These are phyloP conservation scores for Glycine soja DNA, from an alignment of 306 rosid genomes.

Conservation along the genomic window DNA sequence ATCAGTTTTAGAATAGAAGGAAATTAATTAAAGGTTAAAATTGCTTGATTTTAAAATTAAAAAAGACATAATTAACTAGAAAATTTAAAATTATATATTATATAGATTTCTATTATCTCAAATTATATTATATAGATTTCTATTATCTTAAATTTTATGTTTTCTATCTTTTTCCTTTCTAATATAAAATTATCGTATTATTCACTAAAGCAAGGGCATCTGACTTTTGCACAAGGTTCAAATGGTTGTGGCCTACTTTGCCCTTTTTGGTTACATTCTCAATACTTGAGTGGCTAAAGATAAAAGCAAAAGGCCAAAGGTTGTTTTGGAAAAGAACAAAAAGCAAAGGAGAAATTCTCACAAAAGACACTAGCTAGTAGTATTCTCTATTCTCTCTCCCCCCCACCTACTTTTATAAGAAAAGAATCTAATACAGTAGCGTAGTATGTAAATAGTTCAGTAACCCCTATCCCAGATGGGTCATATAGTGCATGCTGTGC, in stretches of 20 bases:
- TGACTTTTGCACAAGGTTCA: background rate
- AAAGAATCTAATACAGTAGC: constrained; percentile 17
- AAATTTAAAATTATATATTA: background rate
- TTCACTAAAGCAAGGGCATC: background rate
- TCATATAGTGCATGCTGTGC: constrained; percentile 31
- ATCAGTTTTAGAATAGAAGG: background rate
- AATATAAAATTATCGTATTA: background rate
- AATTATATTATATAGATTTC: no score
- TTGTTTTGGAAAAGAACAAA: constrained; percentile 53
- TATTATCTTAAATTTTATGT: background rate
- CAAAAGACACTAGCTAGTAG: constrained; percentile 30
- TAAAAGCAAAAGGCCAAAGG: constrained; percentile 40
- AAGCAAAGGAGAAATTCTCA: constrained; percentile 35
- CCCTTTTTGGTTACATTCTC: constrained; percentile 41
- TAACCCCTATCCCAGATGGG: background rate
- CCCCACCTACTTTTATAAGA: constrained; percentile 14
- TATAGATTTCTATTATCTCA: no score
- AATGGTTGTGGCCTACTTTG: background rate
- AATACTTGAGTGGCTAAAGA: constrained; percentile 19
- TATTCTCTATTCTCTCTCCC: constrained; percentile 10
- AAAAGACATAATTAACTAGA: no score
- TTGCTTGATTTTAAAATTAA: no score
- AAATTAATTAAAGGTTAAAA: background rate
- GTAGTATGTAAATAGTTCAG: constrained; percentile 29
- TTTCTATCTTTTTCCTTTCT: no score